Percentiles rank a stretch among this genome's conserved stretches.
Conservation (phyloP, 2,329 filamentous ascomycete species). For the Massarina eburnea region DNA sequence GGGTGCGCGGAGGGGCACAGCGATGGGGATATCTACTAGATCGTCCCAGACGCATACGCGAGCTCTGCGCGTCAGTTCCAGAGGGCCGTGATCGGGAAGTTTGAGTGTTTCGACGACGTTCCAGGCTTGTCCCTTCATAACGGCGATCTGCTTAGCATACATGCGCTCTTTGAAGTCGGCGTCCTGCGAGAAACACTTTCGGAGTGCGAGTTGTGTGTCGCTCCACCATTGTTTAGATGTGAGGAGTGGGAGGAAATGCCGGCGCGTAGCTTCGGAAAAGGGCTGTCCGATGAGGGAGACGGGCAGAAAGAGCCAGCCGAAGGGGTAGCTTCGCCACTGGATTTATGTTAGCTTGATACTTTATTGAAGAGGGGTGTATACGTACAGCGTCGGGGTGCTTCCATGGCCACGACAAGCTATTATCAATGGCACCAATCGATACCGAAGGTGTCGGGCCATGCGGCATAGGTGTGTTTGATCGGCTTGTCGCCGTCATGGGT, state of each 20-base stretch:
- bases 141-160: constrained; percentile 97
- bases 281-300: constrained; percentile 95
- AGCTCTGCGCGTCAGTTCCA: constrained; percentile 87
- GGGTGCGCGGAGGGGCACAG: constrained; percentile 82
- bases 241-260: constrained; percentile 93
- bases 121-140: constrained; percentile 99
- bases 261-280: constrained; percentile 89
- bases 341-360: constrained; percentile 22
- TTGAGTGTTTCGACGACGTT: constrained; percentile 98
- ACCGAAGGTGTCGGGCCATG: constrained; percentile 61
- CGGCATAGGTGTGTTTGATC: constrained; percentile 58
- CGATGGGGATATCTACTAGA: constrained; percentile 91
- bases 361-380: background rate
- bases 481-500: constrained; percentile 75
- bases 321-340: constrained; percentile 83
- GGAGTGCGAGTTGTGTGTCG: constrained; percentile 84
- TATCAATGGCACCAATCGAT: constrained; percentile 90
- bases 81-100: constrained; percentile 83
- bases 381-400: constrained; percentile 87
- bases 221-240: constrained; percentile 98
- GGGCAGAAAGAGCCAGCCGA: constrained; percentile 96
- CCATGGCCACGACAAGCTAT: constrained; percentile 98
- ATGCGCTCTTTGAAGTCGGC: constrained; percentile 97
- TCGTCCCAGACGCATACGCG: constrained; percentile 98
- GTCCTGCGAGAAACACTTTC: constrained; percentile 86